A percentile compares a stretch with the other conserved stretches of the same genome.
phyloP scores from a whole-genome alignment of 2,329 filamentous ascomycete genomes.

The Scopulariopsis brevicaulis region DNA sequence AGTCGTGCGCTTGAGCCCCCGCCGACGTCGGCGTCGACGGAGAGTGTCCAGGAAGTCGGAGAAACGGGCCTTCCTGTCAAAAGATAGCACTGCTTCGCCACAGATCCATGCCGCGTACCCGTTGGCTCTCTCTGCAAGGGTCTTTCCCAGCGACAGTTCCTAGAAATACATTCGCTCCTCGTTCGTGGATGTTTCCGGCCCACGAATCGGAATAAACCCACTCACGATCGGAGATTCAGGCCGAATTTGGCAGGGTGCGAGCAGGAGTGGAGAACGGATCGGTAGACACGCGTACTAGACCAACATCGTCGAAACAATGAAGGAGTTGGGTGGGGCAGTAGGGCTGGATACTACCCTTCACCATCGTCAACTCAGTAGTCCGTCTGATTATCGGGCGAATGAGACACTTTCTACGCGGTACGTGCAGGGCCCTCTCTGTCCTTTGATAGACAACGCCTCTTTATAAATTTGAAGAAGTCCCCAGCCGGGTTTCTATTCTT shows the following conservation, averaged over 20 bases:
- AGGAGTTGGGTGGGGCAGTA: neutral
- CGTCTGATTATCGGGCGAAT: neutral
- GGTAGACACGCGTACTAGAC: neutral
- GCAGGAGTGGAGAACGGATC: neutral
- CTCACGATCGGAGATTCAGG: neutral
- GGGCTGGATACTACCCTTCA: neutral
- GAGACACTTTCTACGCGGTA: neutral
- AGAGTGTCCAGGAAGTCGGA: too few relatives aligned
- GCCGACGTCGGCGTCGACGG: too few relatives aligned
- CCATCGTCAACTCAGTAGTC: neutral
- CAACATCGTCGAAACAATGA: neutral
- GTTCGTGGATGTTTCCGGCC: neutral
- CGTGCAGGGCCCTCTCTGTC: neutral
- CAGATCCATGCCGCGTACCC: too few relatives aligned
- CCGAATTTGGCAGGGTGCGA: neutral
- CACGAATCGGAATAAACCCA: neutral
- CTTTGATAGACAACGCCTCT: neutral
- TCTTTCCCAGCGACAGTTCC: too few relatives aligned
- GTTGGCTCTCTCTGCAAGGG: too few relatives aligned
- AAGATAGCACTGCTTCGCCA: too few relatives aligned
- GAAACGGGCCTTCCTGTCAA: too few relatives aligned
- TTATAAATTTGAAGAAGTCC: neutral
- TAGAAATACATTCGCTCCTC: too few relatives aligned
- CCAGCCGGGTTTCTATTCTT: neutral
- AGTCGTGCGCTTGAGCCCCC: too few relatives aligned